Base-by-base conservation (phyloP, 1,284 basidiomycete genomes). In the Trichosporon sp. region DNA sequence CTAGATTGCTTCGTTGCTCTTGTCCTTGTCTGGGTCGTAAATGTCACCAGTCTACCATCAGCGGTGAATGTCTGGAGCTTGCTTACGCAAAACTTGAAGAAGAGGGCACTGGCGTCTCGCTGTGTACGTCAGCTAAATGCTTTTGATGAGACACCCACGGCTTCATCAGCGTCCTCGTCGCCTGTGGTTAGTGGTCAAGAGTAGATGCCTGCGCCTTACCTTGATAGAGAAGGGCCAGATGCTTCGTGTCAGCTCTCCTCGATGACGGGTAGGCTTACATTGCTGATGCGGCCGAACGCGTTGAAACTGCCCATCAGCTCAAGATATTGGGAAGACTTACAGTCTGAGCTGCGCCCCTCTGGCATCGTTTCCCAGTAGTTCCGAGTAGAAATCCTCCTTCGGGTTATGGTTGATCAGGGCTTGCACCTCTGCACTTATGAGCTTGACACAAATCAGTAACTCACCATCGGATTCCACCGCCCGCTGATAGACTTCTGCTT, bases 401-500 rank as follows among this genome's bases (percentile, higher is more conserved):
- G 51, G 82, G 38, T 85, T 81, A 14, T 83, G 78, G 0, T 76
- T 74, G 14, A 85, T 76, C 67, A 86, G 81, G 70, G 83, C 76
- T 65, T 82, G 79, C 1, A 86, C 81, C 65, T 86, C 84, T 75
- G 75, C 65, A 16, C 26, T 8, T 8, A 35, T 54, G 54, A 70
- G 56, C 35, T 5, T 37, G 31, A 26, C 31, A 26, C 26, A 26
- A 8, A 1, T 1, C 1, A 1, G 5, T 1, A 7, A 6, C 77
- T 35, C 21, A 79, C 80, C 81, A 5, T 79, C 77, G 0, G 80
- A 83, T 11, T 75, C 76, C n/a, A 85, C 78, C 35, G 86, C 76
- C 1, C 78, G 74, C 32, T 77, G 75, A 76, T 87, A 87, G 0
- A 84, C 85, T 2, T 73, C 61, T 6, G 81, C 78, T 73, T 87